Evolutionary conservation across 371 early-diverging fungal species (phyloP), one percentile per base, ranked within the genome.

Genomic region (Apophysomyces elegans): DNA sequence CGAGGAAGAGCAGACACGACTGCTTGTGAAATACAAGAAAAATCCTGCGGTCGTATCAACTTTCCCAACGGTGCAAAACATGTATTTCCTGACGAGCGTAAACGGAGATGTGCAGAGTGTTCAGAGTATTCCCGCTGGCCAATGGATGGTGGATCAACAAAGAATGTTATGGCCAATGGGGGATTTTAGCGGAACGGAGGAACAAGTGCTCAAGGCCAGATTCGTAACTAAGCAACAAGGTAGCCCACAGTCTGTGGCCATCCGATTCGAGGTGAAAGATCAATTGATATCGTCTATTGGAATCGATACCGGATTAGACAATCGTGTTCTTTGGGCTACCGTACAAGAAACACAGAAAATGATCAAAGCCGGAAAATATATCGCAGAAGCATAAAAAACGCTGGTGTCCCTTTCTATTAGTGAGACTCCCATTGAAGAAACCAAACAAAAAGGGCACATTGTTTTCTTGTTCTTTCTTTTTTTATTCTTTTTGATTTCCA

Each of bases 151-250:
- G 3, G 84, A 85, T 4, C 81, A 84, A 39, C 74, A 77, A 47
- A 74, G 76, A 61, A 82, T 87, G 73, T 71, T 81, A 7, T 87
- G 88, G 88, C 75, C 80, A 41, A 65, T 84, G 36, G 84, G 76
- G 0, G 56, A 70, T 8, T 56, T 77, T 2, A 54, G 72, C 39
- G 70, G 64, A 46, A 72, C 58, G 69, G 78, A 75, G n/a, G 72
- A 71, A 56, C 7, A 70, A 5, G 74, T 81, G 59, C 68, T 87
- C 43, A 69, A 81, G 54, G 88, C 88, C 6, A 74, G 83, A 45
- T 88, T 88, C 36, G 70, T 69, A 11, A 81, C 75, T 61, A 71
- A 72, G 46, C 61, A 72, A 64, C 61, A 76, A 56, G 83, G 78
- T n/a, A 65, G 74, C 4, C 71, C 81, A 1, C 85, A 84, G 18